These are phyloP conservation scores for Erigeron canadensis DNA, from an alignment of 129 eudicot species.

Conservation along the genomic window DNA sequence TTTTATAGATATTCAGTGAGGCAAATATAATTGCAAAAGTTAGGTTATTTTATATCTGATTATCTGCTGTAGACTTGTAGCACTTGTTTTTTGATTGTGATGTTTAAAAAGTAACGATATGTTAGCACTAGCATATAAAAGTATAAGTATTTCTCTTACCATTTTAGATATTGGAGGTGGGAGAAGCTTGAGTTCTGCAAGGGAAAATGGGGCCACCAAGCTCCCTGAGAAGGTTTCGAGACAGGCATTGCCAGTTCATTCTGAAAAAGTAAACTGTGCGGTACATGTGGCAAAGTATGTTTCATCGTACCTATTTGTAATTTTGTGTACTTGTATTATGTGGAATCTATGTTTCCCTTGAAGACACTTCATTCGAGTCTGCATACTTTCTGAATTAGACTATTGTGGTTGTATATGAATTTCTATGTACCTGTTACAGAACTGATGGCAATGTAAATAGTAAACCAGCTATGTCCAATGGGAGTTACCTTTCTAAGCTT, in stretches of 20 bases:
- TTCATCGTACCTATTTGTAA: slow-evolving; percentile 1
- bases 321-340: neutral
- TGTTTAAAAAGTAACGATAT: neutral
- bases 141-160: neutral
- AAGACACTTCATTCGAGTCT: neutral
- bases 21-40: too few species aligned
- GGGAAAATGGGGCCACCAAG: slow-evolving; percentile 42
- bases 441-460: slow-evolving; percentile 38
- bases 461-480: slow-evolving; percentile 27
- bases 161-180: slow-evolving; percentile 50
- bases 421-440: slow-evolving; percentile 29
- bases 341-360: neutral
- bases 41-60: too few species aligned
- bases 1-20: too few species aligned
- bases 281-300: slow-evolving; percentile 39
- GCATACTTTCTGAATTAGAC: neutral
- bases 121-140: neutral
- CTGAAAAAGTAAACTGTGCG: slow-evolving; percentile 32
- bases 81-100: too few species aligned
- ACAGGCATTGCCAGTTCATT: slow-evolving; percentile 21
- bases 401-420: neutral
- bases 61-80: too few species aligned
- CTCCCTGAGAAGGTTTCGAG: slow-evolving; percentile 33
- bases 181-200: slow-evolving; percentile 37
- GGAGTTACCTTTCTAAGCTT: slow-evolving; percentile 32